Evolutionary conservation across 257 asterid species (phyloP).

Genomic region (Orobanche coerulescens): DNA sequence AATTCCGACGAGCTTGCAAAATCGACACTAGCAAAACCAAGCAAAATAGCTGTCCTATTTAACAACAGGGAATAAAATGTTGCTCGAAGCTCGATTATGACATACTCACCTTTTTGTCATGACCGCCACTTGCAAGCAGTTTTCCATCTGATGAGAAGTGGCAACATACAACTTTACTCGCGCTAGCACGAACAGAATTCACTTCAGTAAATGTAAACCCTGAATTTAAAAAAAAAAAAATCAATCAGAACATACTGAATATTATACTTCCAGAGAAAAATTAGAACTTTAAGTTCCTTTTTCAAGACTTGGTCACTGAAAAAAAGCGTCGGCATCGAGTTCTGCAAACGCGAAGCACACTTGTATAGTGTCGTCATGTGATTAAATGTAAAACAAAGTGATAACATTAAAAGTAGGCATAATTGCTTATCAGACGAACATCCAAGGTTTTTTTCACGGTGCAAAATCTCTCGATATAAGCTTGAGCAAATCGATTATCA

Average conservation of each 20-base stretch:
- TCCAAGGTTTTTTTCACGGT: no score
- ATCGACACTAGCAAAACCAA: background rate
- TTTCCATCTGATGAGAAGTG: slow-evolving; percentile 98
- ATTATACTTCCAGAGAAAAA: background rate
- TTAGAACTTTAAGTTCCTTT: background rate
- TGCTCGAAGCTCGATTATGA: slow-evolving; percentile 11
- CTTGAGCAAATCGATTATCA: background rate
- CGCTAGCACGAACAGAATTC: slow-evolving; percentile 65
- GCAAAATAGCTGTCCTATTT: background rate
- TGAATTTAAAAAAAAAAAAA: slow-evolving; percentile 21
- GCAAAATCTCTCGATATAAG: background rate
- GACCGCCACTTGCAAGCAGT: slow-evolving; percentile 93
- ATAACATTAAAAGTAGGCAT: no score
- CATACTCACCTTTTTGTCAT: slow-evolving; percentile 80
- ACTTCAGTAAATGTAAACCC: slow-evolving; percentile 84
- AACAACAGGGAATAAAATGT: background rate
- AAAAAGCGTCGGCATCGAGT: background rate
- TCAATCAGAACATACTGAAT: slow-evolving; percentile 20
- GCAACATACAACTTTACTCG: slow-evolving; percentile 76
- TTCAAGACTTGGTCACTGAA: background rate
- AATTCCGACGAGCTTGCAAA: slow-evolving; percentile 3
- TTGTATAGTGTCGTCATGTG: background rate
- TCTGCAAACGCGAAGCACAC: no score
- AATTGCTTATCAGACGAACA: no score
- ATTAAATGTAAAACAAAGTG: background rate